Evolutionary conservation across 306 rosid species (phyloP), one percentile per base, ranked within the genome.

Genomic region (Bauhinia variegata): DNA sequence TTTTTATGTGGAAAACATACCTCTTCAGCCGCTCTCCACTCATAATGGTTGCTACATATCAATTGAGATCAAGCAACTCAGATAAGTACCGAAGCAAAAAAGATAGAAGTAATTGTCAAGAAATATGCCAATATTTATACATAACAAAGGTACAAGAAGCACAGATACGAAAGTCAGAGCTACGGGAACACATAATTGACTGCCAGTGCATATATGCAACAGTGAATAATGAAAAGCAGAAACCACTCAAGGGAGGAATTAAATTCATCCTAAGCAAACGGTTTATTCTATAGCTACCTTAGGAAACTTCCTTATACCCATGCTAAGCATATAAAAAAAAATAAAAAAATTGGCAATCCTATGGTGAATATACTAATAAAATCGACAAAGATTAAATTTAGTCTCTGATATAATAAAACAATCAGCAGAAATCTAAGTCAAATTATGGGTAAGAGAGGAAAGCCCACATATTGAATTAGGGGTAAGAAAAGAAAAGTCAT

Each of bases 1-100:
- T 61, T 41, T 89, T 68, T 72, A 86, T 93, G 73, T 88, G 88
- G 65, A 80, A 65, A 61, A 93, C 81, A 67, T 84, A 93, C 74
- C 74, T 84, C 86, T 86, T 93, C 74, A 93, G 79, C 80, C 96
- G 80, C 73, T 93, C 98, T 5, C 83, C 88, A 77, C 83, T 77
- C 56, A 93, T 86, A 73, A 86, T 81, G 5, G 72, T 69, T 50
- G 98, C 98, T 92, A 93, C 77, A 80, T 51, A 63, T 16, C 52
- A 79, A 74, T 76, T 44, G 16, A 63, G 30, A 75, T 41, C 31
- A 63, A 54, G 14, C 23, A 11, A 46, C 71, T 43, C 72, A 65
- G 19, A 58, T 75, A 7, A 58, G 57, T 19, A 23, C 54, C 37
- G 37, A 58, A 60, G 11, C 54, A 50, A 51, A 69, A 0, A 72